Base-by-base conservation (phyloP, 2,329 filamentous ascomycete genomes). In the Talaromyces funiculosus region DNA sequence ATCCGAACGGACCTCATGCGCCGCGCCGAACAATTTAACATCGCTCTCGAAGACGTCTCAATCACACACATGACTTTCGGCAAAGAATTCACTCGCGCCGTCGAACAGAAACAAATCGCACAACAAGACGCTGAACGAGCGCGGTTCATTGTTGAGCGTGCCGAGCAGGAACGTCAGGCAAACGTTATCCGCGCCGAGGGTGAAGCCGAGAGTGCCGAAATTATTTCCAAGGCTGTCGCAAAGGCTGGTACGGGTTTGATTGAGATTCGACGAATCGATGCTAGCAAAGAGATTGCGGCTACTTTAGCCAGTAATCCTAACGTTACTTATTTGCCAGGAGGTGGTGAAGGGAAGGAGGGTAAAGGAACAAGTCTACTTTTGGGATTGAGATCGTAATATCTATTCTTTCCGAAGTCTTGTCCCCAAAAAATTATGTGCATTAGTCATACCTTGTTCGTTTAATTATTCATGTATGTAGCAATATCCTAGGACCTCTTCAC, bases 21-120 rank as follows among this genome's bases (percentile, higher is more conserved):
- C 81, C 92, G 94, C 71, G 94, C 94, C 53, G 81, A 88, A 71
- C 94, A 99, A 78, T 99, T 99, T 86, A 96, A 99, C 83, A 99
- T 99, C 73, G 91, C 92, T 29, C 90, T 99, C 58, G 94, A 99
- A 80, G 94, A 99, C 73, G 94, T 99, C 63, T 96, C 91, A 73
- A 99, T 99, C 78, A 99, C 94, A 64, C 94, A 99, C 84, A 99
- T 99, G 94, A 99, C 94, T 57, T 99, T 99, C 75, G 94, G 94
- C 69, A 93, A 93, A 78, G 94, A 99, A 79, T 99, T 99, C 83
- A 99, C 94, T 63, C 90, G 90, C 78, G 94, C 94, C 66, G 94
- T 99, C 71, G 94, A 99, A 82, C 94, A 99, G 86, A 99, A 99
- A 87, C 94, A 99, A 83, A 99, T 99, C 76, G 94, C 94, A 60